Evolutionary conservation across 139 green algal genomes (phyloP), one percentile per base, ranked within the genome.

Genomic region (Trebouxia sp.): DNA sequence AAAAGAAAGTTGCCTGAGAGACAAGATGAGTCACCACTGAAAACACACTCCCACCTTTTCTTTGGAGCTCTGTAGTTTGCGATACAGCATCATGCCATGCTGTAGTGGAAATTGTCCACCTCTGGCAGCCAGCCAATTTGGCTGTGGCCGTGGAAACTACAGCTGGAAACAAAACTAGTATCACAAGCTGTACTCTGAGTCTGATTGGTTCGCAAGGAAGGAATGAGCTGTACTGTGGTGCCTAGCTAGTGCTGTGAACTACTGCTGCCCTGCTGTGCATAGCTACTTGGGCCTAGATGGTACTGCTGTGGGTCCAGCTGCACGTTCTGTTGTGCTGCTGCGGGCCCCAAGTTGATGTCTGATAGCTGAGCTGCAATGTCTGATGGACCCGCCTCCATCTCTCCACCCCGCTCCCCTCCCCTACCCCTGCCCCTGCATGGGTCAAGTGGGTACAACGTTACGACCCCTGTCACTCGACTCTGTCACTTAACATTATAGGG

Each of bases 131-230:
- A 72, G 62, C 5, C 62, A 45, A 67, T 0, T 17, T 39, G 55
- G 8, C 62, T 72, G 62, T 72, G 62, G 35, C 37, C 12, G 62
- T 72, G 62, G 32, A 72, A 35, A 72, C 43, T 72, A 72, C 62
- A 45, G 62, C 62, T 72, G 62, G 37, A n/a, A n/a, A n/a, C n/a
- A n/a, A n/a, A 12, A 72, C 62, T 45, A 35, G 32, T 45, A 35
- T 43, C 62, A 72, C 37, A 72, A 72, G 62, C 62, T 72, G 62
- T 43, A 45, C 62, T 72, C 62, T 72, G 62, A 72, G 43, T 45
- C 37, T 8, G 35, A 24, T 15, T 43, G 10, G 28, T 24, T 14
- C 39, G 41, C 58, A 39, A 30, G 24, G 28, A 69, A 41, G n/a
- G 28, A 42, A 39, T 69, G 30, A 69, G 30, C 58, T 72, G 62